Evolutionary conservation across 176 grass and related monocot genomes (phyloP).

Genomic region (Olyra latifolia): DNA sequence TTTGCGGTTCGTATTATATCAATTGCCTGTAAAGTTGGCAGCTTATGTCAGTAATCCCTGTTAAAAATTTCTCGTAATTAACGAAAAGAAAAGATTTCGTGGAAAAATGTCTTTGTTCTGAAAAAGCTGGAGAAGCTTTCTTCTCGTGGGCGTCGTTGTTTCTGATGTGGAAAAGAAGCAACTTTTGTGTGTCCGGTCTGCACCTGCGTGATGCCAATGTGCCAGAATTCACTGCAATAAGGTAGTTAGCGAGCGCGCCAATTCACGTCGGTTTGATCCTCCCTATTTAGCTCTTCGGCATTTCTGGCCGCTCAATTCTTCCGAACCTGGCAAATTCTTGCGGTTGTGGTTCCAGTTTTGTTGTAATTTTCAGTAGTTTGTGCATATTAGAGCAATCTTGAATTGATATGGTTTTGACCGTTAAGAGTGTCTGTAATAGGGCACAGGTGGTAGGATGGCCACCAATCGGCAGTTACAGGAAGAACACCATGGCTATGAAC

Average conservation of each 20-base stretch:
- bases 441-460: constrained; percentile 92
- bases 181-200: constrained; percentile 21
- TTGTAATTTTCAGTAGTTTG: not conserved
- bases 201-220: constrained; percentile 18
- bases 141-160: constrained; percentile 3
- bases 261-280: not conserved
- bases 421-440: constrained; percentile 35
- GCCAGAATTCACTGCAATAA: not conserved
- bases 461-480: constrained; percentile 75
- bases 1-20: not conserved
- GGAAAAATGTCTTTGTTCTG: not conserved
- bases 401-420: constrained; percentile 22
- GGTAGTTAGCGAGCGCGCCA: not conserved
- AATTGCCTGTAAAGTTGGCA: not conserved
- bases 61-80: not conserved
- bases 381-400: not conserved
- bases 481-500: constrained; percentile 75
- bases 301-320: not conserved
- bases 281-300: not conserved
- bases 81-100: not conserved
- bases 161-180: not conserved
- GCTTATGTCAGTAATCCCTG: not conserved
- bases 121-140: constrained; percentile 32
- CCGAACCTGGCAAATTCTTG: not conserved
- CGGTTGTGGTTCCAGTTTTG: not conserved